These are phyloP conservation scores for Isoetes taiwanensis DNA, from an alignment of 75 land plant species.

Conservation along the genomic window DNA sequence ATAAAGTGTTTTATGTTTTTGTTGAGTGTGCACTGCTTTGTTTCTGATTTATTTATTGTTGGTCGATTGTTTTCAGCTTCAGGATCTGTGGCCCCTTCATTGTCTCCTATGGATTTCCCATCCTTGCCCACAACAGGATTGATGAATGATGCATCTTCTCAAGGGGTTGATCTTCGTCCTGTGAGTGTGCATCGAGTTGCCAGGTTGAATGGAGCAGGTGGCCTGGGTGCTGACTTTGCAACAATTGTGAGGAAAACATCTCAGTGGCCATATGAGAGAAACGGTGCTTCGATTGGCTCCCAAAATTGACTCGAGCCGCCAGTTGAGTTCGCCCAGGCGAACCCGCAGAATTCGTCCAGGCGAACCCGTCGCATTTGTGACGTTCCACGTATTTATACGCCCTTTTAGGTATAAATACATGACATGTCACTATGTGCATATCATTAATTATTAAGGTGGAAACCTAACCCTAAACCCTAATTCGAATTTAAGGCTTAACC, in stretches of 20 bases:
- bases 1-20: not conserved
- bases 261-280: constrained; percentile 58
- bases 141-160: not conserved
- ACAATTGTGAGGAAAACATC: constrained; percentile 61
- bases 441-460: too few relatives aligned
- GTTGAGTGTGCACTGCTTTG: too few relatives aligned
- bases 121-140: constrained; percentile 9
- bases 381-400: too few relatives aligned
- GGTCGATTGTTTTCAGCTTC: constrained; percentile 43
- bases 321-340: too few relatives aligned
- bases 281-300: constrained; percentile 37
- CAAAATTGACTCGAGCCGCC: too few relatives aligned
- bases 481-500: too few relatives aligned
- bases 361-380: too few relatives aligned
- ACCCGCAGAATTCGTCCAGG: too few relatives aligned
- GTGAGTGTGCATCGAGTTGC: constrained; percentile 20
- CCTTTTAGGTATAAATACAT: too few relatives aligned
- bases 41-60: not conserved
- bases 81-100: constrained; percentile 56
- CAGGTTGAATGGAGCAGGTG: constrained; percentile 20
- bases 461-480: too few relatives aligned
- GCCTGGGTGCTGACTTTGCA: constrained; percentile 57
- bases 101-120: constrained; percentile 54
- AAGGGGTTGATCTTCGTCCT: not conserved
- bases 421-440: too few relatives aligned